Evolutionary conservation across 441 rosid genomes (phyloP).

Genomic region (Dalechampia spathulata): DNA sequence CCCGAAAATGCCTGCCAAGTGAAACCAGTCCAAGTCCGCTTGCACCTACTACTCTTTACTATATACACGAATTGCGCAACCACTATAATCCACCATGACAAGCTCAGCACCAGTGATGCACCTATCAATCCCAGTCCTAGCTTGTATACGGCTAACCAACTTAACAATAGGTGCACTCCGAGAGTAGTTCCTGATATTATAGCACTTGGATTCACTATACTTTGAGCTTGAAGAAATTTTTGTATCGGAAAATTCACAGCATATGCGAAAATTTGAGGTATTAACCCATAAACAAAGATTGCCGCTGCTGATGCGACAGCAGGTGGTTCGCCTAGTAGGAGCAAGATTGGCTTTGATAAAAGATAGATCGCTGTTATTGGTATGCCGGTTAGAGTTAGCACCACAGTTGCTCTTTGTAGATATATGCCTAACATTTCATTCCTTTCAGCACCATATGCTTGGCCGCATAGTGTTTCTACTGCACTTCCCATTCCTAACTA

Average conservation of each 20-base stretch:
- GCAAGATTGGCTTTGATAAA: conserved; percentile 46
- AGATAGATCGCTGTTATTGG: conserved; percentile 43
- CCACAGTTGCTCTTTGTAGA: conserved; percentile 57
- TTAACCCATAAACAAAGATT: conserved; percentile 52
- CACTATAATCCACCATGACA: conserved; percentile 76
- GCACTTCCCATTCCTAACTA: conserved; percentile 91
- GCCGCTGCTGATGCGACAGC: conserved; percentile 51
- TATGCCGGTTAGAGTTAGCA: conserved; percentile 46
- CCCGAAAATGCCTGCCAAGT: conserved; percentile 53
- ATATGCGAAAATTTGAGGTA: conserved; percentile 79
- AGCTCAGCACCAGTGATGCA: conserved; percentile 51
- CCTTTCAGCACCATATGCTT: conserved; percentile 61
- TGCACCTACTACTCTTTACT: conserved; percentile 32
- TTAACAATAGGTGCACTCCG: conserved; percentile 39
- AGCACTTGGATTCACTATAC: conserved; percentile 68
- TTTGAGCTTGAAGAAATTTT: conserved; percentile 76
- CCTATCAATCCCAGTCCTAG: conserved; percentile 54
- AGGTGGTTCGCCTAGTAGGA: conserved; percentile 42
- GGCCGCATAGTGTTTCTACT: conserved; percentile 82
- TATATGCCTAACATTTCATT: conserved; percentile 63
- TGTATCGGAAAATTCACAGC: conserved; percentile 76
- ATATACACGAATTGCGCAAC: conserved; percentile 46
- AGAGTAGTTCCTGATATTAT: conserved; percentile 57
- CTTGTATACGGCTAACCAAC: conserved; percentile 50
- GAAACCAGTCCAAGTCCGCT: conserved; percentile 61